Evolutionary conservation across 2,329 filamentous ascomycete genomes (phyloP).

Genomic region (Neopestalotiopsis rosae): DNA sequence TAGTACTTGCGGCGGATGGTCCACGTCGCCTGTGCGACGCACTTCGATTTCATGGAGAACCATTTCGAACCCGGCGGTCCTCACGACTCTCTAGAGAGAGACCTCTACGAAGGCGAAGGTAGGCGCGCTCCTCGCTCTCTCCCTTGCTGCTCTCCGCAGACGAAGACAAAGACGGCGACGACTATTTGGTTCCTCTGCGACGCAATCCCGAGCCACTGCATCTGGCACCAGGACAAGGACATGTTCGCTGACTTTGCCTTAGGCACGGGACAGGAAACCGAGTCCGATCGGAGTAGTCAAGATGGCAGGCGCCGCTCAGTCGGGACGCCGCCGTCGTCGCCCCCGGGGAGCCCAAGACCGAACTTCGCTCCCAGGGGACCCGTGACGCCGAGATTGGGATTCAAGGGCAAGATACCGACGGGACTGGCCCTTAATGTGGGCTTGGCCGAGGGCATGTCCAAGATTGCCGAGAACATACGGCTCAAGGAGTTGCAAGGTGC

Average conservation of each 20-base stretch:
- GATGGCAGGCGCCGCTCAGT: slow-evolving; percentile 17
- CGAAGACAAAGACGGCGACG: neutral
- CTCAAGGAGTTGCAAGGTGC: slow-evolving; percentile 33
- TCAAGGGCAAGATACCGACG: slow-evolving; percentile 33
- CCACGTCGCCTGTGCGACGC: slow-evolving; percentile 19
- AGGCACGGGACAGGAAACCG: slow-evolving; percentile 20
- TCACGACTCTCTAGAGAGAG: slow-evolving; percentile 20
- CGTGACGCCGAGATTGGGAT: slow-evolving; percentile 35
- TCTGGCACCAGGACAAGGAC: neutral
- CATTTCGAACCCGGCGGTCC: slow-evolving; percentile 22
- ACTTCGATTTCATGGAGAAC: slow-evolving; percentile 22
- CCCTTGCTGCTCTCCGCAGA: slow-evolving; percentile 2
- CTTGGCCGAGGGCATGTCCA: slow-evolving; percentile 25
- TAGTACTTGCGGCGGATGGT: slow-evolving; percentile 20
- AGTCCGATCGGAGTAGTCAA: slow-evolving; percentile 18
- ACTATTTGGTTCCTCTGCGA: neutral
- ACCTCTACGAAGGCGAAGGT: slow-evolving; percentile 22
- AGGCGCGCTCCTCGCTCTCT: slow-evolving; percentile 1
- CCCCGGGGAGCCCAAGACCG: slow-evolving; percentile 33
- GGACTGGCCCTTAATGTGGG: slow-evolving; percentile 28
- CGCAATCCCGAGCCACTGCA: slow-evolving; percentile 2
- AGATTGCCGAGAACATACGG: slow-evolving; percentile 28
- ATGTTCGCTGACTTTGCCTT: slow-evolving; percentile 13
- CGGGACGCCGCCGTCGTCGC: slow-evolving; percentile 32
- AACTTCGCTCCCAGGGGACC: slow-evolving; percentile 40